phyloP scores from a whole-genome alignment of 306 rosid genomes.

The Begonia peltatifolia region DNA sequence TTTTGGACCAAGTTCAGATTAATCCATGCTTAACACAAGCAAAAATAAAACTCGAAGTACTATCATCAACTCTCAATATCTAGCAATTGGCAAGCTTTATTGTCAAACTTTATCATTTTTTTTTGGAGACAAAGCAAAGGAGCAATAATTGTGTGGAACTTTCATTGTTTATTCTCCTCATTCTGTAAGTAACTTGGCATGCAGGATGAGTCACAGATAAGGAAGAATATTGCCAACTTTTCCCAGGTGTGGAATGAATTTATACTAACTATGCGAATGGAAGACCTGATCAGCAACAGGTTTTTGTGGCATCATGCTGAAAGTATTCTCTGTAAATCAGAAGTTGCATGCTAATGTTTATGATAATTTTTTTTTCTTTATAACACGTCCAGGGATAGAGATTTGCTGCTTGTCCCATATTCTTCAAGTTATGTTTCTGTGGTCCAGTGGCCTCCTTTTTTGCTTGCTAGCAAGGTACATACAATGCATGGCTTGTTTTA shows the following conservation, averaged over 20 bases:
- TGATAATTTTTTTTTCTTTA: slow-evolving; percentile 16
- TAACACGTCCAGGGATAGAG: slow-evolving; percentile 55
- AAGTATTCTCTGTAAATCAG: slow-evolving; percentile 3
- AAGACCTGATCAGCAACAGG: slow-evolving; percentile 90
- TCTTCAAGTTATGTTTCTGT: slow-evolving; percentile 42
- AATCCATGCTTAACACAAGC: no score
- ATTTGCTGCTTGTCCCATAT: slow-evolving; percentile 79
- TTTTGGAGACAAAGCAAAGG: no score
- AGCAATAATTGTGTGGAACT: background rate
- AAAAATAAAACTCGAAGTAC: no score
- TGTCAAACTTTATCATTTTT: no score
- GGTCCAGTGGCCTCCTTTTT: slow-evolving; percentile 97
- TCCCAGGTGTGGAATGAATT: slow-evolving; percentile 87
- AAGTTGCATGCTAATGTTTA: slow-evolving; percentile 11
- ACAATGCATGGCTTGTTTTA: slow-evolving; percentile 15
- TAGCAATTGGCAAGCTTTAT: no score
- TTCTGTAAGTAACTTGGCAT: slow-evolving; percentile 16
- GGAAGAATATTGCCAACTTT: slow-evolving; percentile 57
- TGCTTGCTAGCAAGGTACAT: slow-evolving; percentile 95
- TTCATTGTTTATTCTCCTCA: slow-evolving; percentile 2
- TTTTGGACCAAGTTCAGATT: no score
- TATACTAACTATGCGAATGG: slow-evolving; percentile 67
- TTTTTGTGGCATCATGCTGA: slow-evolving; percentile 14
- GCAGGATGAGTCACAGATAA: slow-evolving; percentile 38
- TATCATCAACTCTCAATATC: no score